Evolutionary conservation across 2,329 filamentous ascomycete species (phyloP).

Genomic region (Lachnellula cervina): DNA sequence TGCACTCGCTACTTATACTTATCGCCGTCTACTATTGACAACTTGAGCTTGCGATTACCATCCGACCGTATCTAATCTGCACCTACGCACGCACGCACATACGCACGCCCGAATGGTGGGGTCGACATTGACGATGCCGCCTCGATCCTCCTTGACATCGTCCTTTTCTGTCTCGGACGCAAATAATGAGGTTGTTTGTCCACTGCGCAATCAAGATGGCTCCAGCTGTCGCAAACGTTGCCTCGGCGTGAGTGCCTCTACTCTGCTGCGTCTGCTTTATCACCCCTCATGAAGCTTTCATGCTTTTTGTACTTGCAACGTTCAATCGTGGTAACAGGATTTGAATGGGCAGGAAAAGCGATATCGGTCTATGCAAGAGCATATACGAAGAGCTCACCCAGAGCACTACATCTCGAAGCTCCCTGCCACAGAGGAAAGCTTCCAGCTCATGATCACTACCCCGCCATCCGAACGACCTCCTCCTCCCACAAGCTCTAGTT

Average conservation of each 20-base stretch:
- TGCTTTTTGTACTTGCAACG: conserved; percentile 24
- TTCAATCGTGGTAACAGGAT: conserved; percentile 32
- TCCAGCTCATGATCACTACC: conserved; percentile 91
- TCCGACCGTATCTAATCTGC: conserved; percentile 21
- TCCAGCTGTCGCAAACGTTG: conserved; percentile 97
- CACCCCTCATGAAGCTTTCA: conserved; percentile 24
- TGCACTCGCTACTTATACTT: background rate
- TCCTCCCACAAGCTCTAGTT: conserved; percentile 26
- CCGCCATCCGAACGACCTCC: conserved; percentile 53
- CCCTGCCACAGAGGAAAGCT: conserved; percentile 96
- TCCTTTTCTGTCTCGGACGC: conserved; percentile 89
- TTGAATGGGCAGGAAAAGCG: conserved; percentile 68
- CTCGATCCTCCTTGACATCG: conserved; percentile 77
- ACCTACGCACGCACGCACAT: background rate
- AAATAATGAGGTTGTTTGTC: conserved; percentile 95
- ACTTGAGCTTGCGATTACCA: conserved; percentile 18
- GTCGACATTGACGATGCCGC: conserved; percentile 67
- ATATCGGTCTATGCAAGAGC: conserved; percentile 98
- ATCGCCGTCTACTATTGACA: conserved; percentile 20
- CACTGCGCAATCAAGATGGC: conserved; percentile 90
- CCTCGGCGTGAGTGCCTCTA: conserved; percentile 76
- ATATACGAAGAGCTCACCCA: conserved; percentile 93
- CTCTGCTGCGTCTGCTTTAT: conserved; percentile 26
- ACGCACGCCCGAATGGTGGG: conserved; percentile 45
- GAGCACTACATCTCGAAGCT: conserved; percentile 98